These are phyloP conservation scores for Cercospora brassicicola DNA, from an alignment of 2,329 filamentous ascomycete species.

Conservation along the genomic window DNA sequence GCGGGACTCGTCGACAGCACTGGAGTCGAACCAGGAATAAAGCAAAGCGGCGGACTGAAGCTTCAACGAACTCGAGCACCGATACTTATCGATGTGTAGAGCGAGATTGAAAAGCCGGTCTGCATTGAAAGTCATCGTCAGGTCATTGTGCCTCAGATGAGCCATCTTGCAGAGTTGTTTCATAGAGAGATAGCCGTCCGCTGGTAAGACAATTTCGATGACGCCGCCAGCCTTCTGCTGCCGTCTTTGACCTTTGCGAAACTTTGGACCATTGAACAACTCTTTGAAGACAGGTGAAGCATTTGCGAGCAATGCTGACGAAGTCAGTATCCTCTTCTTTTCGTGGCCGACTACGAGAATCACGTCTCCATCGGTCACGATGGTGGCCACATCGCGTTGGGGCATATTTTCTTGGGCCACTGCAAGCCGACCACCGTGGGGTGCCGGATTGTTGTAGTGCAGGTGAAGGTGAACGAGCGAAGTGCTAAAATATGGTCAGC, in stretches of 20 bases:
- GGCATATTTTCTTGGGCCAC: not conserved
- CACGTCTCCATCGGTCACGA: not conserved
- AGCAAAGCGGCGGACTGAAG: not conserved
- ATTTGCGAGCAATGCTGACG: not conserved
- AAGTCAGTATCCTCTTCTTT: not conserved
- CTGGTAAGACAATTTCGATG: not conserved
- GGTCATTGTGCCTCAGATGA: not conserved
- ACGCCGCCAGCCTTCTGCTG: not conserved
- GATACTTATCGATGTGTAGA: not conserved
- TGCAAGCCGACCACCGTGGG: too few species aligned
- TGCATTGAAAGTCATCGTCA: not conserved
- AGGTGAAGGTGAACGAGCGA: not conserved
- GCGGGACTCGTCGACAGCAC: not conserved
- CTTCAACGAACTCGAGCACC: not conserved
- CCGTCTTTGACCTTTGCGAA: not conserved
- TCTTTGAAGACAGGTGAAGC: not conserved
- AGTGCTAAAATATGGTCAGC: not conserved
- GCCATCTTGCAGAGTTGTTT: not conserved
- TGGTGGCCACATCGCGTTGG: not conserved
- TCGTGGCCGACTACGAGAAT: not conserved
- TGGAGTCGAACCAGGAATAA: not conserved
- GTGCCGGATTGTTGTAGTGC: not conserved
- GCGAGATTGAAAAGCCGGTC: not conserved
- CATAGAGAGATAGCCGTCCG: not conserved
- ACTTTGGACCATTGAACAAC: not conserved